A percentile compares a stretch with the other conserved stretches of the same genome.
Evolutionary conservation across 2,329 filamentous ascomycete genomes (phyloP).

Genomic region (Golovinomyces cichoracearum): DNA sequence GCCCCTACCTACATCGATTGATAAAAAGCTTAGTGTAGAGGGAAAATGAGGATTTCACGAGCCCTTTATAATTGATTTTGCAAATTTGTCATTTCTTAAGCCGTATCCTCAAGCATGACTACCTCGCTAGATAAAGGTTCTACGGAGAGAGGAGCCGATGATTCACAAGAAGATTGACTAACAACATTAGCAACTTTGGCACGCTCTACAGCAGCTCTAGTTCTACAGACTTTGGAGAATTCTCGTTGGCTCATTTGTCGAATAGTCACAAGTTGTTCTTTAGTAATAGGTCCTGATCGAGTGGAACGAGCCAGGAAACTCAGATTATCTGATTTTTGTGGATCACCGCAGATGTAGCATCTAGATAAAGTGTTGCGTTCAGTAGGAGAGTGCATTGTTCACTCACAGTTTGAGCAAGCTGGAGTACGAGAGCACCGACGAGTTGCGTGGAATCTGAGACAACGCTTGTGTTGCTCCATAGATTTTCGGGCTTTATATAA

Average conservation of each 20-base stretch:
- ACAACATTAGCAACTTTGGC: too few relatives aligned
- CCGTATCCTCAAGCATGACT: too few relatives aligned
- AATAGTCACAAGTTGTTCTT: background rate
- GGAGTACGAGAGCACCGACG: background rate
- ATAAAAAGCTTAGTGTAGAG: too few relatives aligned
- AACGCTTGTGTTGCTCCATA: background rate
- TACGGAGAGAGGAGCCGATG: too few relatives aligned
- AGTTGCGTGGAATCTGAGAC: background rate
- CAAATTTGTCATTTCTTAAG: too few relatives aligned
- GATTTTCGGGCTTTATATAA: background rate
- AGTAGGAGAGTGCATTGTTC: background rate
- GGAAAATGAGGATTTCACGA: too few relatives aligned
- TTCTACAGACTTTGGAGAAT: background rate
- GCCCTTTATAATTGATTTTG: too few relatives aligned
- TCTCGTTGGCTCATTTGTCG: background rate
- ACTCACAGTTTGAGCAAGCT: background rate
- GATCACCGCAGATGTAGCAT: background rate
- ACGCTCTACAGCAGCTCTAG: background rate
- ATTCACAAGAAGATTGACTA: too few relatives aligned
- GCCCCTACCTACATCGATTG: too few relatives aligned
- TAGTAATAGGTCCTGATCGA: background rate
- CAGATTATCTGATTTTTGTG: background rate
- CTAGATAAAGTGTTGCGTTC: background rate
- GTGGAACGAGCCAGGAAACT: background rate
- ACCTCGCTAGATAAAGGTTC: too few relatives aligned